phyloP scores from a whole-genome alignment of 225 moss, liverwort and hornwort species.

The Marchantia paleacea region DNA sequence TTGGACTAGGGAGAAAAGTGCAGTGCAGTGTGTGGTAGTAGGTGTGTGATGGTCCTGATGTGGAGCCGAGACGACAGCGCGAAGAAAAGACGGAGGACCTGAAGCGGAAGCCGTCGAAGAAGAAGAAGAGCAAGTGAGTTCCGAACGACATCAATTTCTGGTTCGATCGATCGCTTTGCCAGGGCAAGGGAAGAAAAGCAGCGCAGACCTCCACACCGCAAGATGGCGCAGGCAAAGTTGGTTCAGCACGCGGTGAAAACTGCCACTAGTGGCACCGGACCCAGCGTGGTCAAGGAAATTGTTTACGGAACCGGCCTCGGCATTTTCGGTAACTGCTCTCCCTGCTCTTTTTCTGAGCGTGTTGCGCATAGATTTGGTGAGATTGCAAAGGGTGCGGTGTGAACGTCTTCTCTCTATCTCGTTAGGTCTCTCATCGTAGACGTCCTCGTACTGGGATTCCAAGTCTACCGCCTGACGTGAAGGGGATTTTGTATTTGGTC shows the following conservation, averaged over 20 bases:
- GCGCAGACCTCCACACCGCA: constrained; percentile 1
- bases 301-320: constrained; percentile 35
- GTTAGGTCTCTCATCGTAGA: background rate
- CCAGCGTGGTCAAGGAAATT: constrained; percentile 36
- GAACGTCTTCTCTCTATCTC: background rate
- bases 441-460: background rate
- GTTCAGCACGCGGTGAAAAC: constrained; percentile 17
- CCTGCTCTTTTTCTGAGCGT: background rate
- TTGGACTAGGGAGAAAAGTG: too few species aligned
- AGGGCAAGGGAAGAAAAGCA: constrained; percentile 17
- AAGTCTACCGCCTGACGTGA: background rate
- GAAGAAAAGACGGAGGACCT: background rate
- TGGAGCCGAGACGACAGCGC: background rate
- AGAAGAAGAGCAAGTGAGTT: background rate
- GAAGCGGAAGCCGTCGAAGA: too few species aligned
- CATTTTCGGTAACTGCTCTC: constrained; percentile 28
- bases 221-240: constrained; percentile 32
- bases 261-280: constrained; percentile 15
- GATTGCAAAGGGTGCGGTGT: too few species aligned
- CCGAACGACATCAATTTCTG: background rate
- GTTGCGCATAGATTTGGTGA: background rate
- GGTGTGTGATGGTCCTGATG: background rate
- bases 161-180: constrained; percentile 5
- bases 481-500: background rate
- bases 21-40: too few species aligned